A percentile compares a stretch with the other conserved stretches of the same genome.
Evolutionary conservation across 2,329 filamentous ascomycete species (phyloP).

Genomic region (Hypoxylon sp.): DNA sequence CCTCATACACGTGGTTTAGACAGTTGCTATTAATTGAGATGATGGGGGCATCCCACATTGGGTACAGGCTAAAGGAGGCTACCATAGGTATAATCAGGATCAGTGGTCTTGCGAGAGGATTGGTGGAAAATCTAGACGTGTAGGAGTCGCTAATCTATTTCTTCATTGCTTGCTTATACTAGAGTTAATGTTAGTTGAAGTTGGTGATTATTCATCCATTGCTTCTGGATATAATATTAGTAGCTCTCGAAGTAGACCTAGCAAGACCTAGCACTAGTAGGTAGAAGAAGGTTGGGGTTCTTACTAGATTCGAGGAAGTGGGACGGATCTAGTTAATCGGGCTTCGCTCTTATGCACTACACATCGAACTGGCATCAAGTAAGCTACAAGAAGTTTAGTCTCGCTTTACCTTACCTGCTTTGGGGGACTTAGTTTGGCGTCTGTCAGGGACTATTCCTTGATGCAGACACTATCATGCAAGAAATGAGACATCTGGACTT

Average conservation of each 20-base stretch:
- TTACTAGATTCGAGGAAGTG: not conserved
- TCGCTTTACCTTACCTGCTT: constrained; percentile 2
- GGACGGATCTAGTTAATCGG: constrained; percentile 14
- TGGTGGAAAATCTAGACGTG: constrained; percentile 8
- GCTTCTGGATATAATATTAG: not conserved
- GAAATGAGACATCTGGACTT: no score
- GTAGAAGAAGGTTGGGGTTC: no score
- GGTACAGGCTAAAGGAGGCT: constrained; percentile 28
- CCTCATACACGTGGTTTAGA: constrained; percentile 26
- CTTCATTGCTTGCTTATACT: constrained; percentile 8
- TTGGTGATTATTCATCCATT: constrained; percentile 3
- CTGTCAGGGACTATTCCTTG: not conserved
- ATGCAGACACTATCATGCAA: no score
- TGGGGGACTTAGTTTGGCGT: constrained; percentile 2
- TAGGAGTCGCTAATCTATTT: constrained; percentile 27
- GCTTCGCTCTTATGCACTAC: not conserved
- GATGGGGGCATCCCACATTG: constrained; percentile 6
- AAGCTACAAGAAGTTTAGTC: constrained; percentile 10
- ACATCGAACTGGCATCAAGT: not conserved
- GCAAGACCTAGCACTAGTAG: no score
- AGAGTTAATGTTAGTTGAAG: not conserved
- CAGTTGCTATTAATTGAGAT: constrained; percentile 5
- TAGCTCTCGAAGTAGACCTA: not conserved
- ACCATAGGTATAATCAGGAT: no score
- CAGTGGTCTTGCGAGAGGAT: not conserved